These are phyloP conservation scores for Debaryomyces castellii DNA, from an alignment of 805 yeast species.

Conservation along the genomic window DNA sequence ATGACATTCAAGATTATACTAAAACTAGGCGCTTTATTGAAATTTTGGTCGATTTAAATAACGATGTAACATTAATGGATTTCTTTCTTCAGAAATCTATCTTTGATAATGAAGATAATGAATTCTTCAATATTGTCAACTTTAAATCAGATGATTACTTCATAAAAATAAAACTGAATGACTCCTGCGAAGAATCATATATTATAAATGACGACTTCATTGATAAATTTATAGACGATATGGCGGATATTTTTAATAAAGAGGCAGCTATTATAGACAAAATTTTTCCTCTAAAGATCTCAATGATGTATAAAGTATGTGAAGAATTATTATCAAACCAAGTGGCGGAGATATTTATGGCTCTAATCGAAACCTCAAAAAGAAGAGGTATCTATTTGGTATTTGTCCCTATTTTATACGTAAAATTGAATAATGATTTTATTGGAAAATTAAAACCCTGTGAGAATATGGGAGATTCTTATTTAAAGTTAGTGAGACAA, in stretches of 20 bases:
- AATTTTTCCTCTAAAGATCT: slow-evolving; percentile 44
- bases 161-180: not conserved
- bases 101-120: slow-evolving; percentile 35
- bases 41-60: slow-evolving; percentile 34
- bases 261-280: slow-evolving; percentile 39
- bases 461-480: slow-evolving; percentile 38
- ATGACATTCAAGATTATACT: slow-evolving; percentile 45
- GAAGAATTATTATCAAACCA: slow-evolving; percentile 46
- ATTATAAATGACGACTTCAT: slow-evolving; percentile 14
- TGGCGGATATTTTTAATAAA: slow-evolving; percentile 37
- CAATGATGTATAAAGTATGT: slow-evolving; percentile 48
- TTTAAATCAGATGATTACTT: slow-evolving; percentile 25
- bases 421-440: slow-evolving; percentile 24
- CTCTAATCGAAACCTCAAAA: slow-evolving; percentile 28
- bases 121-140: slow-evolving; percentile 28
- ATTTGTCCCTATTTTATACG: slow-evolving; percentile 41
- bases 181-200: slow-evolving; percentile 4
- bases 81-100: slow-evolving; percentile 44
- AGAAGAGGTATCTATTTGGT: slow-evolving; percentile 27
- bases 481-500: slow-evolving; percentile 28
- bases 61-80: slow-evolving; percentile 43
- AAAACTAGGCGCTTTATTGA: slow-evolving; percentile 35
- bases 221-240: slow-evolving; percentile 21
- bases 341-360: slow-evolving; percentile 30
- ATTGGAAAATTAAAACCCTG: slow-evolving; percentile 25